Evolutionary conservation across 345 rosid genomes (phyloP).

Genomic region (Salix dunnii): DNA sequence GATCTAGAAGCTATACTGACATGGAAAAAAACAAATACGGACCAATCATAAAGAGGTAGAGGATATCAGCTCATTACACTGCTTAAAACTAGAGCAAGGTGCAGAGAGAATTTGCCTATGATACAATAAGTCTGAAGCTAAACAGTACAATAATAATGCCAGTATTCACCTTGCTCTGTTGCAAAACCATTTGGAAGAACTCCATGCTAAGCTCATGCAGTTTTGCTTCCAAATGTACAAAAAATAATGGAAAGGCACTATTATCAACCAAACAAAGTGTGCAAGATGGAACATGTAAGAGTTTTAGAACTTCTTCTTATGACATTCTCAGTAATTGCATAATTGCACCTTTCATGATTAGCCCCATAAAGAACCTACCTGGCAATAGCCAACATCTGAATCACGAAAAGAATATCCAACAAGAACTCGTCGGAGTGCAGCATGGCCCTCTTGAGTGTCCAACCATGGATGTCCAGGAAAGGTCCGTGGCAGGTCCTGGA

Average conservation of each 20-base stretch:
- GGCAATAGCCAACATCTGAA: conserved; percentile 99
- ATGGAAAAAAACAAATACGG: background rate
- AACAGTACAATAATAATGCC: background rate
- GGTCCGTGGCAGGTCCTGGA: conserved; percentile 93
- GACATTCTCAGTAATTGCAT: background rate
- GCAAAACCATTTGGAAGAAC: background rate
- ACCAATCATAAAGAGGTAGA: background rate
- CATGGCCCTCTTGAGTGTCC: conserved; percentile 98
- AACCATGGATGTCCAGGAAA: conserved; percentile 99
- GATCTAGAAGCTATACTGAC: background rate
- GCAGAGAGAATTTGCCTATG: background rate
- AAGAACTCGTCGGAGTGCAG: conserved; percentile 86
- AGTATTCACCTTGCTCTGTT: background rate
- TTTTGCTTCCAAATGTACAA: background rate
- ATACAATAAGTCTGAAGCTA: background rate
- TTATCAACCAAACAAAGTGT: background rate
- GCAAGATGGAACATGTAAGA: background rate
- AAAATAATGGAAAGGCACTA: background rate
- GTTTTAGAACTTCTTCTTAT: background rate
- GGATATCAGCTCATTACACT: background rate
- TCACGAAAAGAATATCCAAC: conserved; percentile 96
- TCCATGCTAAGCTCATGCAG: background rate
- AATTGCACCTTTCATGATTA: background rate
- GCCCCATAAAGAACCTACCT: conserved; percentile 47
- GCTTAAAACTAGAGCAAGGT: background rate